Base-by-base conservation (phyloP, 2,329 filamentous ascomycete genomes). In the Beauveria bassiana region DNA sequence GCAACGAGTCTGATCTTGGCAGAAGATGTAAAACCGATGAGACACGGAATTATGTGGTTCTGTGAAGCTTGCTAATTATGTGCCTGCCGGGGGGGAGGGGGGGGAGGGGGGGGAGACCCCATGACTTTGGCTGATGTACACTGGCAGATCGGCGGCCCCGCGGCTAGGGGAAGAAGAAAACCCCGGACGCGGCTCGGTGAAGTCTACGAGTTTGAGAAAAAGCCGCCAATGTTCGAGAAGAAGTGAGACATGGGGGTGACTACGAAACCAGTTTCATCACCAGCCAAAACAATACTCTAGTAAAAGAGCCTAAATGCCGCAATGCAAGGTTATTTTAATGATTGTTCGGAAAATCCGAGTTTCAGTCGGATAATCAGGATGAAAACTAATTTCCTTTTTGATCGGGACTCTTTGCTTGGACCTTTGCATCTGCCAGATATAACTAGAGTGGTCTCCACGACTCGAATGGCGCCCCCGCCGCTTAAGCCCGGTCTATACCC, bases 231-330 rank as follows among this genome's bases (percentile, higher is more conserved):
- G 26, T 22, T 12, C 22, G 12, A 20, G 49, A 56, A 24, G 38
- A 59, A 34, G 38, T 22, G 56, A 59, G n/a, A 51, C 46, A 28
- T 51, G 56, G 46, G 46, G 56, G 56, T 16, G 46, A 59, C 43
- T 22, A 18, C 56, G 31, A 59, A 59, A 59, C 56, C 20, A 16
- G 56, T 59, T 59, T 59, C 56, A 58, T 22, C 56, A 58, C 9
- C 56, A 18, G 45, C 46, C 28, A n/a, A 38, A 38, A 38, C 34
- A 5, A 38, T 47, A 10, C 28, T 24, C n/a, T 57, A 57, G 28
- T 31, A 14, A 28, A 47, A 42, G 38, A 40, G 26, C 16, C 10
- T 59, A 59, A 59, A 51, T 59, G 34, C 22, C 56, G 34, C 56
- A 51, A 24, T 16, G 16, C 53, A 58, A 50, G 22, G 34, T 50